Evolutionary conservation across 2,329 filamentous ascomycete species (phyloP).

Genomic region (Fusarium vanettenii): DNA sequence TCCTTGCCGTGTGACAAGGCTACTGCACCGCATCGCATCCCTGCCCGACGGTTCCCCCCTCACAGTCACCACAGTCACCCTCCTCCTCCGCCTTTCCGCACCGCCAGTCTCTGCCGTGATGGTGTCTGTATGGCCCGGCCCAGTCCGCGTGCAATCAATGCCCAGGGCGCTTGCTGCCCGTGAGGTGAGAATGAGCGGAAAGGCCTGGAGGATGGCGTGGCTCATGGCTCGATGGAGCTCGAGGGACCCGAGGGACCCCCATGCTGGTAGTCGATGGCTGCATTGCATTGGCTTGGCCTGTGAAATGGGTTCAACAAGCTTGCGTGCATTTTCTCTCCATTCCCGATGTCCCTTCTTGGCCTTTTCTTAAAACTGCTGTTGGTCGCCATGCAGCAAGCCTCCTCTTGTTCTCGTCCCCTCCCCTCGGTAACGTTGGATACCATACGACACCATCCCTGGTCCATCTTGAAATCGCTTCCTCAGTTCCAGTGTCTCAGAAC

Average conservation of each 20-base stretch:
- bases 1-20: conserved; percentile 33
- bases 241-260: not conserved
- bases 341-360: conserved; percentile 17
- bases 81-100: conserved; percentile 24
- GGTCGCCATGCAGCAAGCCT: conserved; percentile 27
- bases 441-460: conserved; percentile 17
- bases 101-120: conserved; percentile 17
- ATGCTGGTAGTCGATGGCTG: conserved; percentile 12
- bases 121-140: not conserved
- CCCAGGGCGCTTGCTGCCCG: conserved; percentile 27
- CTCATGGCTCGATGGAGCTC: conserved; percentile 29
- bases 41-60: not conserved
- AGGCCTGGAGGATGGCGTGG: conserved; percentile 30
- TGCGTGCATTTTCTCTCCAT: conserved; percentile 16
- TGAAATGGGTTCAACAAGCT: conserved; percentile 23
- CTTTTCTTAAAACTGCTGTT: conserved; percentile 36
- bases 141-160: not conserved
- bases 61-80: not conserved
- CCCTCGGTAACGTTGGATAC: conserved; percentile 3
- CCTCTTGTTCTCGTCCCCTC: conserved; percentile 11
- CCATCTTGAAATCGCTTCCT: conserved; percentile 29
- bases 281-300: conserved; percentile 31
- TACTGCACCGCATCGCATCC: conserved; percentile 34
- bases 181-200: conserved; percentile 22
- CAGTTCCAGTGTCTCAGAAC: conserved; percentile 33